Evolutionary conservation across 1,139 yeast genomes (phyloP).

Genomic region (Neolecta irregularis): DNA sequence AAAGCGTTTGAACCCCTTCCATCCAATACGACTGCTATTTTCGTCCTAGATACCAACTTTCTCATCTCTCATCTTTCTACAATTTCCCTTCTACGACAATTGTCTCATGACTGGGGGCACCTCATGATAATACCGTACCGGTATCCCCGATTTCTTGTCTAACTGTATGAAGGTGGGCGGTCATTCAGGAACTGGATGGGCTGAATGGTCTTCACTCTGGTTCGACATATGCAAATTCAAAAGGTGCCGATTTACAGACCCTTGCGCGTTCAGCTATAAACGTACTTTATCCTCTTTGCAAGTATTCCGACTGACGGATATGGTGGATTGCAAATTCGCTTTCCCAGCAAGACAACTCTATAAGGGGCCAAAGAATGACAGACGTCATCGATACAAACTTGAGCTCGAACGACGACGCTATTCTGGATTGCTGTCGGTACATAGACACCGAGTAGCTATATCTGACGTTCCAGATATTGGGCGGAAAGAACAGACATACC

Average conservation of each 20-base stretch:
- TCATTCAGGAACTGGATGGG: constrained; percentile 1
- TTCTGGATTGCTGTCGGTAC: constrained; percentile 4
- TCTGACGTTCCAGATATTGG: neutral
- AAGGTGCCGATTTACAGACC: neutral
- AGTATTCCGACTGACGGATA: too few species aligned
- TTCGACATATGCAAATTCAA: too few species aligned
- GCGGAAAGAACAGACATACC: neutral
- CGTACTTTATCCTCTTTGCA: constrained; percentile 1
- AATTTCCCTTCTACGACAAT: neutral
- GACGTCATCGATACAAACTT: neutral
- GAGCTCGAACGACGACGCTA: neutral
- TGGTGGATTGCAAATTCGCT: too few species aligned
- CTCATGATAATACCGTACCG: neutral
- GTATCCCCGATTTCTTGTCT: too few species aligned
- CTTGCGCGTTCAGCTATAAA: neutral
- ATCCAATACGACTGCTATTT: neutral
- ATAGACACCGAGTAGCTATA: neutral
- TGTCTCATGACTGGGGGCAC: neutral
- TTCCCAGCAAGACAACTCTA: neutral
- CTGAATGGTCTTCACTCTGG: neutral
- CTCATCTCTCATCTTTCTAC: neutral
- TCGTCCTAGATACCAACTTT: constrained; percentile 1
- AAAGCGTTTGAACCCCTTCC: too few species aligned
- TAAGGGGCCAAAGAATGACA: constrained; percentile 1
- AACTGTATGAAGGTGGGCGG: too few species aligned